Evolutionary conservation across 768 basidiomycete genomes (phyloP), one percentile per base, ranked within the genome.

Genomic region (Pisolithus albus): DNA sequence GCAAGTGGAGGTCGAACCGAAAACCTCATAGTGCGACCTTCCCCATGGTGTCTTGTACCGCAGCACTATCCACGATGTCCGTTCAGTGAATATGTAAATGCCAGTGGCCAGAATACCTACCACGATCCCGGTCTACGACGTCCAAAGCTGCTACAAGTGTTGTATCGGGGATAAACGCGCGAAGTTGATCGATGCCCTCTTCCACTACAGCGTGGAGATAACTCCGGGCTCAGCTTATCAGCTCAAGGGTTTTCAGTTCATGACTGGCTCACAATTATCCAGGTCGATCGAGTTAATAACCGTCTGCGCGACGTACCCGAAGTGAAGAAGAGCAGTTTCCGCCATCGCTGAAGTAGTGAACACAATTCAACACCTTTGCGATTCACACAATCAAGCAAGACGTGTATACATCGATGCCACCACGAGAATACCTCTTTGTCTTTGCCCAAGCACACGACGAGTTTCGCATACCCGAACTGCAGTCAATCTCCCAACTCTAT

Each of bases 371-470:
- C 13, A 15, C 13, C 34, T 34, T 15, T 34, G 13, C 13, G 34
- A 34, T 5, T 11, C 32, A 34, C 32, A 34, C 32, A 11, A 34
- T 11, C 32, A 34, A 45, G 24, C 5, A 15, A 13, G 13, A 16
- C 26, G 16, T 26, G 15, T 46, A 8, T 11, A 46, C 24, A 13
- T 40, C 34, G 36, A 64, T 66, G 65, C 43, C 56, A 48, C 50
- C 51, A 26, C 49, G 43, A 49, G 62, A 70, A 41, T 83, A 81
- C 56, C 75, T 92, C 50, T 69, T 94, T 48, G 76, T 86, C 41
- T 89, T 92, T 67, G 89, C 90, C 2, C 88, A 88, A 66, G 78
- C 75, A 5, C 90, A 95, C 64, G 73, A 78, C 34, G 84, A 89
- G 34, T 95, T 95, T 63, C 76, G 93, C 23, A 65, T 94, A 11